Base-by-base conservation (phyloP, 2,329 filamentous ascomycete species). In the Pestalotiopsis sp. region DNA sequence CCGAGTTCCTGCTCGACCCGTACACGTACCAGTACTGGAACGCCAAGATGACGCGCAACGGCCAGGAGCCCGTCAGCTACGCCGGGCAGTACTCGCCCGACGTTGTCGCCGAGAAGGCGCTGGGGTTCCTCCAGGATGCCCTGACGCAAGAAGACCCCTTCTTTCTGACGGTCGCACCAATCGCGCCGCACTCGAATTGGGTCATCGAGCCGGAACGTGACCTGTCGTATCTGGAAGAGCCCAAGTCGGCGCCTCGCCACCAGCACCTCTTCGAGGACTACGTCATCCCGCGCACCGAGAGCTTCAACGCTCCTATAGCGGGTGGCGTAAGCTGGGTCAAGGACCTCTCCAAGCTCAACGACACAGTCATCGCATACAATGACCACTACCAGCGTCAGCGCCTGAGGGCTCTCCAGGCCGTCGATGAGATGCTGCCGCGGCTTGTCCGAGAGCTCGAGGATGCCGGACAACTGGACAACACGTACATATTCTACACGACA, bases 21-120 rank as follows among this genome's bases (percentile, higher is more conserved):
- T 87, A 84, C 71, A 93, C 91, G 0, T 93, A 93, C 74, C 82
- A 86, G 41, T 93, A 93, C 74, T 83, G 89, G 27, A 92, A 93
- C 74, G 82, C 87, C 1, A 90, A 86, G 4, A 91, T 89, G 75
- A 86, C 90, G 69, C 84, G 87, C 12, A 91, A 93, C 71, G 79
- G 82, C 0, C 84, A 89, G 1, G 67, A 68, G 1, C 81, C 82
- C 0, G 74, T 77, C 13, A 81, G 77, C 68, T 80, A 81, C 45
- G 73, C 77, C 41, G 75, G 76, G 6, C 60, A 79, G 41, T 78
- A 83, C 71, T 78, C 81, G 58, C 83, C 85, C 3, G 91, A 93
- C 72, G 79, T 93, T 4, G 82, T 92, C 14, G 84, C 87, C 0
- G 75, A 86, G 3, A 89, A 91, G 70, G 86, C 90, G 0, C 81